Percentiles rank a stretch among this genome's conserved stretches.
phyloP scores from a whole-genome alignment of 495 filamentous ascomycete species.

The Penicillium alfredii region DNA sequence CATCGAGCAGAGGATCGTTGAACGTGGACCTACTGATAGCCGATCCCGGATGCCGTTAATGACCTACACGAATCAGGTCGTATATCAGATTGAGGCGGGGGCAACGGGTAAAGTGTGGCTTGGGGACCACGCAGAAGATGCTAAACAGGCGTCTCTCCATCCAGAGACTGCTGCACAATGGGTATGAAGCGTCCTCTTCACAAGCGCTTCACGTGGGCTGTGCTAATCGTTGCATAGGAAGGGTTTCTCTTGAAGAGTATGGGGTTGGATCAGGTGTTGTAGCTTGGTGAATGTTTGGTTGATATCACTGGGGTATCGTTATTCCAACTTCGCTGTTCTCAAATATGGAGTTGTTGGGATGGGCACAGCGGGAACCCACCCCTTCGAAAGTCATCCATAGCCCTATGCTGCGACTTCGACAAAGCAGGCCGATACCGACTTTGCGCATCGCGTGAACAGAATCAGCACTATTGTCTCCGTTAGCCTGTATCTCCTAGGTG shows the following conservation, averaged over 20 bases:
- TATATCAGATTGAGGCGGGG: slow-evolving; percentile 4
- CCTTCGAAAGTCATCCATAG: too few species aligned
- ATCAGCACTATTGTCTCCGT: too few species aligned
- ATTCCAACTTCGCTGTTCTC: too few species aligned
- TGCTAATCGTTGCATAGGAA: background rate
- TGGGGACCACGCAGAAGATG: slow-evolving; percentile 2
- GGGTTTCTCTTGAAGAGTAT: background rate
- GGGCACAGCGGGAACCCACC: too few species aligned
- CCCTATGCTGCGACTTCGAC: too few species aligned
- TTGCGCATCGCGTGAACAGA: too few species aligned
- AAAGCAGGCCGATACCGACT: too few species aligned
- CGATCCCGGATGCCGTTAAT: slow-evolving; percentile 2
- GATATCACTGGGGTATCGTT: too few species aligned
- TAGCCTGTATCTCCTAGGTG: too few species aligned
- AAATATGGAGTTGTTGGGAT: too few species aligned
- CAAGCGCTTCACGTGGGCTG: background rate
- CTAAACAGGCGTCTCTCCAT: background rate
- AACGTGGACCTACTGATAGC: slow-evolving; percentile 10
- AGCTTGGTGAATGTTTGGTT: too few species aligned
- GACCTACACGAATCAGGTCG: slow-evolving; percentile 14
- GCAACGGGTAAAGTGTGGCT: slow-evolving; percentile 10
- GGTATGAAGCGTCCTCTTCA: background rate
- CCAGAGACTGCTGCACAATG: background rate
- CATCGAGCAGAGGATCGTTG: slow-evolving; percentile 14
- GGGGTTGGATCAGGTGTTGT: background rate